Evolutionary conservation across 139 green algal genomes (phyloP), one percentile per base, ranked within the genome.

Genomic region (Tetradesmus obliquus): DNA sequence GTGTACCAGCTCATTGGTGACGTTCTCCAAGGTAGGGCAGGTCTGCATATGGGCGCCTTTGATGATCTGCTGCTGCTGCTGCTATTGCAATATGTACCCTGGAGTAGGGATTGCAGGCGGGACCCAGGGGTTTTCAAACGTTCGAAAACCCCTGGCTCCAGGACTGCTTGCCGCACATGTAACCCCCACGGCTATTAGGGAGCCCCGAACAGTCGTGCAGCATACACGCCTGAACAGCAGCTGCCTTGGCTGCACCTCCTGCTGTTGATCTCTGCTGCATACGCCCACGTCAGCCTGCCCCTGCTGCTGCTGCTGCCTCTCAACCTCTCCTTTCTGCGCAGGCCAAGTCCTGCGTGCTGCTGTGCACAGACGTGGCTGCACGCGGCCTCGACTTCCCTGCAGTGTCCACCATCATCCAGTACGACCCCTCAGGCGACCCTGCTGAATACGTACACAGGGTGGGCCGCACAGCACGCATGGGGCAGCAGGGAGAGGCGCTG

Each of bases 391-490:
- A 99, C 95, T 99, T 99, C 91, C 97, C 97, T 8, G 93, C 92
- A 17, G 97, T 99, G n/a, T 95, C 94, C 55, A 87, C 85, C 79
- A 99, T 99, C 87, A 69, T 99, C 7, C 98, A 99, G 95, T 99
- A 98, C 82, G 98, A 99, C 90, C 93, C 98, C 22, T 97, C 98
- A 1, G 96, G 96, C 0, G 97, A 98, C 22, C 94, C 96, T 3
- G 87, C 94, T 55, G 98, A 99, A 90, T 98, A 98, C 84, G 96
- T 97, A 53, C 96, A 98, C 93, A 92, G 96, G 0, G 97, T 99
- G 76, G 98, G 97, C 5, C 96, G 97, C n/a, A 98, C 97, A 10
- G 98, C 97, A 1, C 97, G 98, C 82, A 96, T 98, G 93, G 97
- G 98, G 19, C 91, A 95, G 53, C 32, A 60, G 5, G 98, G 98